Percentiles rank a stretch among this genome's conserved stretches.
These are phyloP conservation scores for Scutellaria barbata DNA, from an alignment of 257 asterid species.

Conservation along the genomic window DNA sequence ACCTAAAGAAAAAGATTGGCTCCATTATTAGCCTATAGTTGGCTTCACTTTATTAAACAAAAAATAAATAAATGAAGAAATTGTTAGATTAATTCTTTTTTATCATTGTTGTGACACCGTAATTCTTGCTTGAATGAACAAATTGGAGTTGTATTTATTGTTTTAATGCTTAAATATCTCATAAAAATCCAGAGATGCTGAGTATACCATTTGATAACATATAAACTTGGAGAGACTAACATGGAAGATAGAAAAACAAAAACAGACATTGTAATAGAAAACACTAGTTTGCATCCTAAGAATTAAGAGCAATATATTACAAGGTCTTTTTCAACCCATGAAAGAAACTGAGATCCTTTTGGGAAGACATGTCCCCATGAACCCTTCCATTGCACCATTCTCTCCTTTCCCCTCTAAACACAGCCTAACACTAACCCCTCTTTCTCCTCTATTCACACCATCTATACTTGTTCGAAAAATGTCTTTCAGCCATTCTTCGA, in stretches of 20 bases:
- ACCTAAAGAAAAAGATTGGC: constrained; percentile 7
- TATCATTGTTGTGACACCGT: not conserved
- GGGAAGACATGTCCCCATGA: constrained; percentile 78
- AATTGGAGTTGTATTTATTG: not conserved
- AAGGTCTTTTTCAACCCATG: constrained; percentile 48
- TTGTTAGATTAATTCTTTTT: not conserved
- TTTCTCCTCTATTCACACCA: constrained; percentile 30
- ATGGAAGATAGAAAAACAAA: constrained; percentile 31
- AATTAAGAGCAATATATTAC: constrained; percentile 42
- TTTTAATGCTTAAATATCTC: not conserved
- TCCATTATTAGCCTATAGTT: constrained; percentile 30
- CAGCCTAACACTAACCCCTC: constrained; percentile 51
- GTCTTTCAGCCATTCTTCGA: constrained; percentile 69
- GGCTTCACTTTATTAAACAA: not conserved
- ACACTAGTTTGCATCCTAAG: constrained; percentile 44
- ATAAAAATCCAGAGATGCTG: not conserved
- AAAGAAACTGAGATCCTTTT: constrained; percentile 58
- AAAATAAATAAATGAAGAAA: not conserved
- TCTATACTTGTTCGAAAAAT: constrained; percentile 54
- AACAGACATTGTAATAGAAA: constrained; percentile 45
- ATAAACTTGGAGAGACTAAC: not conserved
- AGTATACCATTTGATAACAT: too few relatives aligned
- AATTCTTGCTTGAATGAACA: too few relatives aligned
- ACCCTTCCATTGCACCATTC: constrained; percentile 51
- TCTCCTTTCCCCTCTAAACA: constrained; percentile 49